These are phyloP conservation scores for Hypoxylon sp. DNA, from an alignment of 2,329 filamentous ascomycete genomes.

Conservation along the genomic window DNA sequence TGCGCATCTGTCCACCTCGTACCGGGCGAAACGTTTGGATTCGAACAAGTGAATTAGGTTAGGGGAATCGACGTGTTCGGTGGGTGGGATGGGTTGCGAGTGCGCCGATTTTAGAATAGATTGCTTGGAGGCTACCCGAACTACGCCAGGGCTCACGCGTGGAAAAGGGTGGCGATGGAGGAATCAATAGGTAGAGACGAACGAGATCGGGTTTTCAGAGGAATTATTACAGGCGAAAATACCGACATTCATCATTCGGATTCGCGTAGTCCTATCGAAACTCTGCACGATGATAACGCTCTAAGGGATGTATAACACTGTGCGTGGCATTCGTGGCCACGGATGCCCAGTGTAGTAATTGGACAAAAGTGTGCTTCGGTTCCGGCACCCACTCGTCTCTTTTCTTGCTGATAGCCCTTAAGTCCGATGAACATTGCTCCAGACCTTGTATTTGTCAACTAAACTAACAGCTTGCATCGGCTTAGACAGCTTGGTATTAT, in stretches of 20 bases:
- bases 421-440: neutral
- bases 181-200: neutral
- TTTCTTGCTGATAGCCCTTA: too few species aligned
- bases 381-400: too few species aligned
- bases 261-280: neutral
- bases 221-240: neutral
- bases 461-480: neutral
- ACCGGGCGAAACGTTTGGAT: neutral
- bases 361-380: too few species aligned
- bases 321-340: too few species aligned
- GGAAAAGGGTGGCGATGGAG: too few species aligned
- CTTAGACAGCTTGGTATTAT: neutral
- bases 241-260: neutral
- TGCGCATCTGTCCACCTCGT: neutral
- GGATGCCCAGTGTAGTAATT: too few species aligned
- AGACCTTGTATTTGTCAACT: neutral
- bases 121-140: too few species aligned
- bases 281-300: too few species aligned
- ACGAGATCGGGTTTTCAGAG: neutral
- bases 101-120: too few species aligned
- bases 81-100: neutral
- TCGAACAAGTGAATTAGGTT: neutral
- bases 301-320: too few species aligned
- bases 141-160: neutral
- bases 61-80: too few species aligned